A percentile compares a stretch with the other conserved stretches of the same genome.
Conservation (phyloP, 352 stramenopile species). For the Phytophthora palmivora region DNA sequence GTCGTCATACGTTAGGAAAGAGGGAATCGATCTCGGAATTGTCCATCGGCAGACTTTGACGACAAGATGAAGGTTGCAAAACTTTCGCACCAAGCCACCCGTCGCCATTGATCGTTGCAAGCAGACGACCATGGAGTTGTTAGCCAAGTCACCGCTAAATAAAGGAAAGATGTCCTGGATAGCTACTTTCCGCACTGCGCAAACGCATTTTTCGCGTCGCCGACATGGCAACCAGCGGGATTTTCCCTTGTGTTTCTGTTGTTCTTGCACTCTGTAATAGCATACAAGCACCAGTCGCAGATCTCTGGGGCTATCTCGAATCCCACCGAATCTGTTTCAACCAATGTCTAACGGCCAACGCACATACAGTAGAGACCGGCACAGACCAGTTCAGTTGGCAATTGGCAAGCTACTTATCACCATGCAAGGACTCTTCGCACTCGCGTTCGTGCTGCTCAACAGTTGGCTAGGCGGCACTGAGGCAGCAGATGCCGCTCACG, state of each 20-base stretch:
- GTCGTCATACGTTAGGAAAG: no score
- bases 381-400: constrained; percentile 15
- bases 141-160: not conserved
- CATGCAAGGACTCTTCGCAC: constrained; percentile 56
- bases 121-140: constrained; percentile 20
- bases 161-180: constrained; percentile 12
- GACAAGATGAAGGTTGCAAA: not conserved
- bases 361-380: constrained; percentile 11
- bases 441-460: constrained; percentile 49
- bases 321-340: constrained; percentile 19
- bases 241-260: not conserved
- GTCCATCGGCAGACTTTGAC: not conserved
- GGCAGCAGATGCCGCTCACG: constrained; percentile 16
- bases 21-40: no score
- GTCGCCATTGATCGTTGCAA: constrained; percentile 2
- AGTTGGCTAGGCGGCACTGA: constrained; percentile 26
- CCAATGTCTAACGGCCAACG: constrained; percentile 32
- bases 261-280: not conserved
- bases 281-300: constrained; percentile 3
- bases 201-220: constrained; percentile 1
- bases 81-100: no score
- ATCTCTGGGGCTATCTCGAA: constrained; percentile 16
- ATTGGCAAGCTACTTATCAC: constrained; percentile 11
- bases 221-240: not conserved
- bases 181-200: constrained; percentile 14